Percentiles rank a stretch among this genome's conserved stretches.
Evolutionary conservation across 2,329 filamentous ascomycete genomes (phyloP).

Genomic region (Eutypella sp.): DNA sequence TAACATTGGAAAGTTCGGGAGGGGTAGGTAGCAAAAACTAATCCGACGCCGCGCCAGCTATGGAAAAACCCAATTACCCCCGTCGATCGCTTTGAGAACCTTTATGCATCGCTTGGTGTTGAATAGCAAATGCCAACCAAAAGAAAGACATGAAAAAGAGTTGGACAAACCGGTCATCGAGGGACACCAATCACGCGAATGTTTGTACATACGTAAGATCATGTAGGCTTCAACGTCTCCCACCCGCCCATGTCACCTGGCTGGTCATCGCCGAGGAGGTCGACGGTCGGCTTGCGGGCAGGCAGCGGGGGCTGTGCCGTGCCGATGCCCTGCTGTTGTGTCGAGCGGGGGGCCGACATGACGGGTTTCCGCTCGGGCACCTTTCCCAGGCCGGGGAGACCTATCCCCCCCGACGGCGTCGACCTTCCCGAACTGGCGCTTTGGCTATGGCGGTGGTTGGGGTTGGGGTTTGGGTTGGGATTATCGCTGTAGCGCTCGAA

Average conservation of each 20-base stretch:
- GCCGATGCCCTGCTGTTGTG: slow-evolving; percentile 22
- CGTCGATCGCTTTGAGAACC: too few species aligned
- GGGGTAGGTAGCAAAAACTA: too few species aligned
- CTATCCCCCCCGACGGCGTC: slow-evolving; percentile 15
- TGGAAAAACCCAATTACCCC: too few species aligned
- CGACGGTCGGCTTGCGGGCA: slow-evolving; percentile 31
- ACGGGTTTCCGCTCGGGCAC: slow-evolving; percentile 24
- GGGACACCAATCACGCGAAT: slow-evolving; percentile 14
- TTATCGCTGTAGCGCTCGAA: too few species aligned
- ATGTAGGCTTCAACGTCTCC: slow-evolving; percentile 50
- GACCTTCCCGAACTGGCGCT: too few species aligned
- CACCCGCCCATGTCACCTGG: slow-evolving; percentile 45
- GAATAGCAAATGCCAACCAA: too few species aligned
- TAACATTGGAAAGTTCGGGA: too few species aligned
- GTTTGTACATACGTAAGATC: slow-evolving; percentile 19
- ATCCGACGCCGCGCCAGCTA: too few species aligned
- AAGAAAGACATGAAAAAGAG: too few species aligned
- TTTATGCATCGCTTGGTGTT: too few species aligned
- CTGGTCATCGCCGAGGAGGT: slow-evolving; percentile 42
- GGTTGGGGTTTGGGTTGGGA: slow-evolving; percentile 2
- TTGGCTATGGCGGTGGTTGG: too few species aligned
- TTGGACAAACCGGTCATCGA: too few species aligned
- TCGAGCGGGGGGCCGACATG: slow-evolving; percentile 18
- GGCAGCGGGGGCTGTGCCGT: slow-evolving; percentile 21
- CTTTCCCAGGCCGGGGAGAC: slow-evolving; percentile 22